Conservation (phyloP, 495 filamentous ascomycete species). For the Aspergillus ellipticus region DNA sequence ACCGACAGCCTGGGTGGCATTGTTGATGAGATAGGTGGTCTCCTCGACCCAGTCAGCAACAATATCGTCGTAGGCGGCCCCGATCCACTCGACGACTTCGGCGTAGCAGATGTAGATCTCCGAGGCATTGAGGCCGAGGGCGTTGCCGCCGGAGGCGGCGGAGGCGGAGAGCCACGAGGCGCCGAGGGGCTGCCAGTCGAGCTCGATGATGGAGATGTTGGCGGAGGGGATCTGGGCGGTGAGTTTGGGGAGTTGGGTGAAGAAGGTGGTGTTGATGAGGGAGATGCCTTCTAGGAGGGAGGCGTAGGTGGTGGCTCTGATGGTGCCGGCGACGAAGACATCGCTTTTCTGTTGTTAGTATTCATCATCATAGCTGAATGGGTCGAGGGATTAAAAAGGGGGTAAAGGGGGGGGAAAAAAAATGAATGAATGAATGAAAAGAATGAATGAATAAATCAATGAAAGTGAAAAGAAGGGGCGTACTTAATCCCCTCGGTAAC, state of each 20-base stretch:
- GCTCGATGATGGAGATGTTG: constrained; percentile 34
- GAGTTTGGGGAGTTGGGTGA: constrained; percentile 28
- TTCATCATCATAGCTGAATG: too few species aligned
- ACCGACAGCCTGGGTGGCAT: constrained; percentile 28
- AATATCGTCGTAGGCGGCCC: constrained; percentile 27
- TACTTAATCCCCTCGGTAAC: constrained; percentile 31
- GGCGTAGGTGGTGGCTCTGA: constrained; percentile 27
- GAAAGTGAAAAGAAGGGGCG: not conserved
- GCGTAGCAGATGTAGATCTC: constrained; percentile 36
- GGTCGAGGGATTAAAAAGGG: too few species aligned
- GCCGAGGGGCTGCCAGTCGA: constrained; percentile 48
- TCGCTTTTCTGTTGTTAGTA: constrained; percentile 17
- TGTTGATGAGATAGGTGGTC: constrained; percentile 33
- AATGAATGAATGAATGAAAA: too few species aligned
- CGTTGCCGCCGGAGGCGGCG: constrained; percentile 33
- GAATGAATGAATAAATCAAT: not conserved
- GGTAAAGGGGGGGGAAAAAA: not conserved
- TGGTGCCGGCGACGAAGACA: constrained; percentile 35
- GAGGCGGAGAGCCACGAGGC: constrained; percentile 34
- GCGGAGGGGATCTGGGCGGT: constrained; percentile 25
- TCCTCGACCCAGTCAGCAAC: constrained; percentile 31
- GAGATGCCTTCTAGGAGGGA: constrained; percentile 28
- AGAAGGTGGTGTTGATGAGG: constrained; percentile 39
- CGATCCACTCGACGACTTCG: constrained; percentile 38
- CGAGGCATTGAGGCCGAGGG: constrained; percentile 37